Percentiles rank a stretch among this genome's conserved stretches.
phyloP scores from a whole-genome alignment of 1,284 basidiomycete genomes.

The Phaffia rhodozyma region DNA sequence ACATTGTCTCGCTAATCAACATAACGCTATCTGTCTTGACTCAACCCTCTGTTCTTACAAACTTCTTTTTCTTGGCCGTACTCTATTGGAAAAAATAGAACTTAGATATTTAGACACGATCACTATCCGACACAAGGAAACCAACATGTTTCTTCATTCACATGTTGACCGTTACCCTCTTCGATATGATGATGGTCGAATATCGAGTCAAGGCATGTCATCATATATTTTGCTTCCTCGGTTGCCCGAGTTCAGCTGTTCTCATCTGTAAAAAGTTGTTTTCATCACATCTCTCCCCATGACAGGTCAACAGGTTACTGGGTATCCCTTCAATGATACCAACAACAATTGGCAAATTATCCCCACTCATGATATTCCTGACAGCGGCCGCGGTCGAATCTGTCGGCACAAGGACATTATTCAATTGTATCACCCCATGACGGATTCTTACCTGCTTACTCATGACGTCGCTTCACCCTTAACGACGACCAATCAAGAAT shows the following conservation, averaged over 20 bases:
- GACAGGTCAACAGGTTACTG: conserved; percentile 93
- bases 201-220: conserved; percentile 71
- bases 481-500: conserved; percentile 97
- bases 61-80: not conserved
- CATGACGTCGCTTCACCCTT: conserved; percentile 96
- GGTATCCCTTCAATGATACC: conserved; percentile 78
- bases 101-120: conserved; percentile 86
- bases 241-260: not conserved
- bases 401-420: conserved; percentile 81
- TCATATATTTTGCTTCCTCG: not conserved
- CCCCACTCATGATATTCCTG: conserved; percentile 81
- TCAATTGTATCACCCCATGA: conserved; percentile 78
- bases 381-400: conserved; percentile 73
- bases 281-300: not conserved
- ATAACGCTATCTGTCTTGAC: not conserved
- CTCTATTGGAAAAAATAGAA: conserved; percentile 42
- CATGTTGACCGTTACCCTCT: conserved; percentile 82
- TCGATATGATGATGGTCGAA: conserved; percentile 89
- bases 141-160: conserved; percentile 87
- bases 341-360: conserved; percentile 96
- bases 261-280: not conserved
- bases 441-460: conserved; percentile 70
- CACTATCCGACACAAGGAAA: conserved; percentile 79
- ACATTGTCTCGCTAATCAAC: not conserved
- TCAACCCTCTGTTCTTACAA: not conserved